A percentile compares a stretch with the other conserved stretches of the same genome.
phyloP scores from a whole-genome alignment of 2,329 filamentous ascomycete genomes.

The Nothomitra cinnamomea region DNA sequence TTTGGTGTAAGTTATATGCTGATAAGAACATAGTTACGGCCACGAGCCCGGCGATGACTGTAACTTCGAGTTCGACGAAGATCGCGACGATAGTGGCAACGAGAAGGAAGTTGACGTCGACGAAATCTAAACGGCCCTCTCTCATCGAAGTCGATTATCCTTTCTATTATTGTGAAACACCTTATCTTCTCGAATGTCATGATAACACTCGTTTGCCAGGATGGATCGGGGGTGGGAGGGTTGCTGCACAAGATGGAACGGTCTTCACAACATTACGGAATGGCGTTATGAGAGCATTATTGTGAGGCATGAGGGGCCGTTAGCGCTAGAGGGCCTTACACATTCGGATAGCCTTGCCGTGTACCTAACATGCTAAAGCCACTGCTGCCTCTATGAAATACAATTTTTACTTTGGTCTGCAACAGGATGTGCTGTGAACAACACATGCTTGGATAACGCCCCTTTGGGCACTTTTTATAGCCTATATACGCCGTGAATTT shows the following conservation, averaged over 20 bases:
- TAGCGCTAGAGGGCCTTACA: background rate
- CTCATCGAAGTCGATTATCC: background rate
- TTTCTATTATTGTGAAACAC: background rate
- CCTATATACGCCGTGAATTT: background rate
- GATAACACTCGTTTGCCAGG: background rate
- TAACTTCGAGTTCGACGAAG: slow-evolving; percentile 38
- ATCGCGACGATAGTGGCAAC: slow-evolving; percentile 35
- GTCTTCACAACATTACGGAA: background rate
- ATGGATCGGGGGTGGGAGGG: background rate
- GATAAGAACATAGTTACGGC: slow-evolving; percentile 30
- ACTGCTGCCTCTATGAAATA: background rate
- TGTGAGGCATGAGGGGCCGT: background rate
- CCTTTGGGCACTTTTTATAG: background rate
- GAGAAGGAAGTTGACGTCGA: slow-evolving; percentile 85
- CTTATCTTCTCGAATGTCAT: background rate
- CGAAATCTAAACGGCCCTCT: slow-evolving; percentile 52
- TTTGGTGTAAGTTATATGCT: background rate
- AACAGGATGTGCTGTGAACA: background rate
- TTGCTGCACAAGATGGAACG: background rate
- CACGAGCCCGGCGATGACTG: slow-evolving; percentile 87
- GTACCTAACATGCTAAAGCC: background rate
- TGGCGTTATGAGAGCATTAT: slow-evolving; percentile 2
- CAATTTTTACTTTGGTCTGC: background rate
- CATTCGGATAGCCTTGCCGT: background rate
- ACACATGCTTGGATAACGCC: no score